Base-by-base conservation (phyloP, 2,329 filamentous ascomycete species). In the Stagonosporopsis vannaccii region DNA sequence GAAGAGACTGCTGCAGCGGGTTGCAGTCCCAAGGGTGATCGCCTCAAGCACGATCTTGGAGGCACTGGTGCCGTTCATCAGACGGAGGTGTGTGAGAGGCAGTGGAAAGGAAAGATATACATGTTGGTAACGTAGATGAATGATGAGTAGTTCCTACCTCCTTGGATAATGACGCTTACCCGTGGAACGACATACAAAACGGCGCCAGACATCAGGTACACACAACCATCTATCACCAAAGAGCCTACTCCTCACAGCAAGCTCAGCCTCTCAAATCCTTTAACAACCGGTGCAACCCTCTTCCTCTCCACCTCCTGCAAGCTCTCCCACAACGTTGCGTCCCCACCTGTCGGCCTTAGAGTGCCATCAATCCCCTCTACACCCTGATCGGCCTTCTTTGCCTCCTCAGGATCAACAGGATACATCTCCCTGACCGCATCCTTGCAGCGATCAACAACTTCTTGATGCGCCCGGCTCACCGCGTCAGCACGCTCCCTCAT, bases 401-500 rank as follows among this genome's bases (percentile, higher is more conserved):
- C 55, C 15, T 41, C 48, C 13, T 44, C 43, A 7, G 41, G 49
- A 25, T 56, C 55, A 8, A 59, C 42, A 3, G 58, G 47, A 59
- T 71, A 75, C 51, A 75, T 66, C 66, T 96, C 90, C 9, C 77
- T 80, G 15, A 92, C 81, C 39, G 89, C 89, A 7, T 79, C 81
- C 61, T 77, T 78, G 73, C 91, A 96, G 59, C 86, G 83, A 40
- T 85, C 87, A 9, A 91, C 79, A 0, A 98, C 88, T 61, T 95
- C 91, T 5, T 78, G 82, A 78, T 94, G 86, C 23, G 91, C 84
- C 8, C 80, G 83, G 75, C 95, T 90, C 3, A 96, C 85, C 6
- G 91, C 90, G 13, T 87, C 82, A 4, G 92, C 95, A 45, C 92
- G 84, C 80, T 98, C 95, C 40, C 90, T 84, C 95, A 98, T 98